Conservation (phyloP, 75 land plant species). For the Selaginella moellendorffii region DNA sequence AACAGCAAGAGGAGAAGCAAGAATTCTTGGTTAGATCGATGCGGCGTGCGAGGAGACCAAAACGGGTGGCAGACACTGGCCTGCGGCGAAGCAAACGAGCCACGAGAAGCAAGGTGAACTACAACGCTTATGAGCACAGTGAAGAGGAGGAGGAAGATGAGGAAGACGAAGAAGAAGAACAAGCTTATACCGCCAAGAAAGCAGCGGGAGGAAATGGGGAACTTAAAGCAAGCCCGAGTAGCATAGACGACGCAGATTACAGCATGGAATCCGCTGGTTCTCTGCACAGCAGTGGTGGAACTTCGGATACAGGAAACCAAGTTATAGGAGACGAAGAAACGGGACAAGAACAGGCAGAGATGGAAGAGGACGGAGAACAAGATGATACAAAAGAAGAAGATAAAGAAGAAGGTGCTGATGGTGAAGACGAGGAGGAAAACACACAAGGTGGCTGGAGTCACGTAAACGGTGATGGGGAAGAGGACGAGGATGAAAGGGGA, state of each 20-base stretch:
- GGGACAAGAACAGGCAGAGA: too few relatives aligned
- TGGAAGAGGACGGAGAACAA: too few relatives aligned
- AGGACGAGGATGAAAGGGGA: too few relatives aligned
- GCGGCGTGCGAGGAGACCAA: neutral
- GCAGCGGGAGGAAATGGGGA: neutral
- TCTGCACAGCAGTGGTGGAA: neutral
- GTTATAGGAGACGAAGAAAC: too few relatives aligned
- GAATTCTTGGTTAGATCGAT: neutral
- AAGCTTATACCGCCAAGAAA: neutral
- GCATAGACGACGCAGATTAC: neutral
- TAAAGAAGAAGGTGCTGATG: too few relatives aligned
- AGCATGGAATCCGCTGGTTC: neutral
- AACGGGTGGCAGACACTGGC: conserved; percentile 23
- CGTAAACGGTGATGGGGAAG: neutral
- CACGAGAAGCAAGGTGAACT: conserved; percentile 39
- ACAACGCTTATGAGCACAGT: conserved; percentile 48
- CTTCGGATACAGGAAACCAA: too few relatives aligned
- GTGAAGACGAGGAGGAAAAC: too few relatives aligned
- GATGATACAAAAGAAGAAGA: too few relatives aligned
- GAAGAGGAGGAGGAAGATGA: conserved; percentile 45
- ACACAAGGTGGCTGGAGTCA: neutral
- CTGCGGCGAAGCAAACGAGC: conserved; percentile 71
- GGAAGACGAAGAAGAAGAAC: neutral
- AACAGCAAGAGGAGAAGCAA: conserved; percentile 14
- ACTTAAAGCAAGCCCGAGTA: too few relatives aligned